phyloP scores from a whole-genome alignment of 805 yeast genomes.

The Candida sonorensis region DNA sequence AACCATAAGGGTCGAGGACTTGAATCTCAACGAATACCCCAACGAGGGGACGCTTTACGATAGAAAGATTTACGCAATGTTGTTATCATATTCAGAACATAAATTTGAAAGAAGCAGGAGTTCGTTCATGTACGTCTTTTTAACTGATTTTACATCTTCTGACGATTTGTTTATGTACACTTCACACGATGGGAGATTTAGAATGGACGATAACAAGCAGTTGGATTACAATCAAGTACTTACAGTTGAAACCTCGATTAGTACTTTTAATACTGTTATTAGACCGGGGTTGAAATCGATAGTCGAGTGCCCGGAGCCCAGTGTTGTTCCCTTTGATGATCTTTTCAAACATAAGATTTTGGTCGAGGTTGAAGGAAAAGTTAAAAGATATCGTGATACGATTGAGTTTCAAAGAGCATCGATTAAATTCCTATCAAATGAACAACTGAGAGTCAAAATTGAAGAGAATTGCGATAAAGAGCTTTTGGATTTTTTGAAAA shows the following conservation, averaged over 20 bases:
- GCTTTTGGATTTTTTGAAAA: constrained; percentile 11
- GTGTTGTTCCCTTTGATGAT: constrained; percentile 8
- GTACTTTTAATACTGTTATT: constrained; percentile 3
- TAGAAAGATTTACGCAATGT: constrained; percentile 10
- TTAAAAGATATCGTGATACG: constrained; percentile 9
- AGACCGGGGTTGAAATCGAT: constrained; percentile 2
- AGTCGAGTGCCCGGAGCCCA: constrained; percentile 6
- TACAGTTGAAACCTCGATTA: constrained; percentile 7
- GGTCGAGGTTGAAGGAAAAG: constrained; percentile 13
- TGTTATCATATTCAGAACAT: constrained; percentile 9
- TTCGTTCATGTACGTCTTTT: constrained; percentile 4
- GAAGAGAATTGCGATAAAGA: constrained; percentile 6
- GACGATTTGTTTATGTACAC: constrained; percentile 1
- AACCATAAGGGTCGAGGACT: constrained; percentile 6
- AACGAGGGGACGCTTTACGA: constrained; percentile 1
- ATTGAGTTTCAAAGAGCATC: constrained; percentile 16
- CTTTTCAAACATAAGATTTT: constrained; percentile 12
- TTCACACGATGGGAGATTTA: constrained; percentile 4
- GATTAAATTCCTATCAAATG: constrained; percentile 6
- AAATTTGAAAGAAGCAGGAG: background rate
- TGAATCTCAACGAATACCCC: constrained; percentile 3
- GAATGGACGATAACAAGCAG: constrained; percentile 1
- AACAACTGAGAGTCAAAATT: constrained; percentile 5
- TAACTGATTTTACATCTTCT: constrained; percentile 20
- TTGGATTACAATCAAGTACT: constrained; percentile 6